Conservation (phyloP, 305 asterid genomes). For the Coffea humblotiana region DNA sequence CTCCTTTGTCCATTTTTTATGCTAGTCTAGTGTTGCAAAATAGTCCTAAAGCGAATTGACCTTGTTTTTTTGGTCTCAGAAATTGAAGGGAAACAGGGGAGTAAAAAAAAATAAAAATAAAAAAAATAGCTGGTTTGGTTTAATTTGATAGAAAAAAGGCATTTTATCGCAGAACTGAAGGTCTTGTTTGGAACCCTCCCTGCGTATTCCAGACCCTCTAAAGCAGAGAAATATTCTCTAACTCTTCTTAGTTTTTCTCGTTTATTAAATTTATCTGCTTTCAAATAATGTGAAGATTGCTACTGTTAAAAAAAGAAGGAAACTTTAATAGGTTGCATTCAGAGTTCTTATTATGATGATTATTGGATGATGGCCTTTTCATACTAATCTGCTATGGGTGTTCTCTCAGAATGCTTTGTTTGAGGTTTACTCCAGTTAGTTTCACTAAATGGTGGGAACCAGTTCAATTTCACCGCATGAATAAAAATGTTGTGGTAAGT, state of each 20-base stretch:
- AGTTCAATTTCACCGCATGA: constrained; percentile 23
- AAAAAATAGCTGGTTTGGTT: too few species aligned
- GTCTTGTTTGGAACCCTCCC: background rate
- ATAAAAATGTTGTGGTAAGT: constrained; percentile 49
- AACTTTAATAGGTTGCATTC: background rate
- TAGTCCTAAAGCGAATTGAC: too few species aligned
- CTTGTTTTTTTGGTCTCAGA: too few species aligned
- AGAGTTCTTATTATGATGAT: background rate
- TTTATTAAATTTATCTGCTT: background rate
- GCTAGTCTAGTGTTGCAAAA: too few species aligned
- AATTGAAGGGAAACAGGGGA: too few species aligned
- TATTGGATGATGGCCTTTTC: background rate
- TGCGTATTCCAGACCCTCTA: background rate
- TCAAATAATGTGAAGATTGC: background rate
- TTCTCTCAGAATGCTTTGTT: constrained; percentile 55
- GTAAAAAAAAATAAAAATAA: too few species aligned
- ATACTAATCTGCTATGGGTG: background rate
- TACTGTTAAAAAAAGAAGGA: background rate
- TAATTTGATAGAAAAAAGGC: too few species aligned
- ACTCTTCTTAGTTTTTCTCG: background rate
- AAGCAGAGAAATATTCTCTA: background rate
- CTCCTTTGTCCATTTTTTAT: too few species aligned
- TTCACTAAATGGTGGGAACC: constrained; percentile 32
- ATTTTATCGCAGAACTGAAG: background rate
- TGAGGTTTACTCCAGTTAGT: constrained; percentile 52